phyloP scores from a whole-genome alignment of 2,329 filamentous ascomycete genomes.

The Aspergillus sclerotialis region DNA sequence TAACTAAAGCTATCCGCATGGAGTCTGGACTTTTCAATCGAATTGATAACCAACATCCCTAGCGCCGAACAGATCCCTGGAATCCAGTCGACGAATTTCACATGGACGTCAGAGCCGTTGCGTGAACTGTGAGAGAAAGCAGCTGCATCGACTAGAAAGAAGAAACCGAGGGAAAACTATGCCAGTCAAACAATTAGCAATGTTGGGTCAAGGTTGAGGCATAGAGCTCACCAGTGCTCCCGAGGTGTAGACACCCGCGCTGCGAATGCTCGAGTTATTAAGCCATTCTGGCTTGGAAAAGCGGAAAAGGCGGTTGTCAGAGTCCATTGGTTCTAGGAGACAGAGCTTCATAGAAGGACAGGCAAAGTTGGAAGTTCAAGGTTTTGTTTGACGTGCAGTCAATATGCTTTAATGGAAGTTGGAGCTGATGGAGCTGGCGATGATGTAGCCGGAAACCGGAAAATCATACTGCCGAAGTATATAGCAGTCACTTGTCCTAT shows the following conservation, averaged over 20 bases:
- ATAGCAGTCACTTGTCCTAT: not conserved
- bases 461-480: slow-evolving; percentile 10
- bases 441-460: slow-evolving; percentile 17
- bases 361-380: too few species aligned
- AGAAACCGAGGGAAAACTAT: slow-evolving; percentile 64
- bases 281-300: slow-evolving; percentile 62
- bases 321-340: slow-evolving; percentile 30
- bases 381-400: not conserved
- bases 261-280: slow-evolving; percentile 57
- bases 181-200: not conserved
- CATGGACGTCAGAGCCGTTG: slow-evolving; percentile 56
- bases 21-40: slow-evolving; percentile 61
- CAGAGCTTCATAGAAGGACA: too few species aligned
- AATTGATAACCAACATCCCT: slow-evolving; percentile 67
- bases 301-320: slow-evolving; percentile 56
- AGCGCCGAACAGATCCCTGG: slow-evolving; percentile 62
- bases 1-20: slow-evolving; percentile 60
- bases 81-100: slow-evolving; percentile 67
- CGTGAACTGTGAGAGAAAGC: slow-evolving; percentile 55
- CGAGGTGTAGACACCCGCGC: slow-evolving; percentile 58
- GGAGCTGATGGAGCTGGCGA: slow-evolving; percentile 7
- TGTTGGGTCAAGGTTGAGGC: slow-evolving; percentile 4
- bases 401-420: not conserved
- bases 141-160: slow-evolving; percentile 61
- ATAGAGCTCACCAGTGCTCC: slow-evolving; percentile 53